phyloP scores from a whole-genome alignment of 148 eudicot genomes.

The Rhododendron williamsianum region DNA sequence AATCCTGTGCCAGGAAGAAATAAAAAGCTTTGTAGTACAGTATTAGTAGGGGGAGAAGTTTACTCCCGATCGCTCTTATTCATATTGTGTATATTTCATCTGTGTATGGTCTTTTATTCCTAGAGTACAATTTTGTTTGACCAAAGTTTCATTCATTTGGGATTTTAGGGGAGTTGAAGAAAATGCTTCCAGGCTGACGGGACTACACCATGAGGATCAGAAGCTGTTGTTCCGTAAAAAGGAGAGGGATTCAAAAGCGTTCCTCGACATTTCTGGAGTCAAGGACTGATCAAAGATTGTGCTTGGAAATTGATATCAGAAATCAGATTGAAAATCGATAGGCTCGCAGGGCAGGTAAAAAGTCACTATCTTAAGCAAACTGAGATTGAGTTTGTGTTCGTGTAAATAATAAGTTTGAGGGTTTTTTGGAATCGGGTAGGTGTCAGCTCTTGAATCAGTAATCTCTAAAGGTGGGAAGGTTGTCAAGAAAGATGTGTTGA shows the following conservation, averaged over 20 bases:
- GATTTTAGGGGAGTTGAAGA: constrained; percentile 81
- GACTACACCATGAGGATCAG: constrained; percentile 86
- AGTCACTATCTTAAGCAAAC: not conserved
- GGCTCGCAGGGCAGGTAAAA: constrained; percentile 69
- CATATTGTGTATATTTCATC: not conserved
- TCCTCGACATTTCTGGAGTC: constrained; percentile 62
- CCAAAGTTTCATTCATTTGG: not conserved
- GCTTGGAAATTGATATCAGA: constrained; percentile 56
- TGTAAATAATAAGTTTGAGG: not conserved
- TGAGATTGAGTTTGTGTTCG: not conserved
- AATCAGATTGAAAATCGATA: constrained; percentile 78
- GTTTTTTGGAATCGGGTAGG: constrained; percentile 41
- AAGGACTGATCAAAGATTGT: constrained; percentile 81
- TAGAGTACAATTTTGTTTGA: not conserved
- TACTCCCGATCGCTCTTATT: not conserved
- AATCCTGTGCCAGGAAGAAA: not conserved
- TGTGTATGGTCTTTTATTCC: not conserved
- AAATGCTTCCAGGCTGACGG: constrained; percentile 70
- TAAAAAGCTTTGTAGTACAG: not conserved
- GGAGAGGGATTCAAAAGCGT: constrained; percentile 71
- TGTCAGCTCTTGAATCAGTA: constrained; percentile 64
- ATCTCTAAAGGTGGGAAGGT: constrained; percentile 67
- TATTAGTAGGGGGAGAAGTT: not conserved
- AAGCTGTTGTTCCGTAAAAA: constrained; percentile 65
- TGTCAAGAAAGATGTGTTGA: constrained; percentile 48